Evolutionary conservation across 1,284 basidiomycete genomes (phyloP), one percentile per base, ranked within the genome.

Genomic region (Mycosarcoma mackinlayi): DNA sequence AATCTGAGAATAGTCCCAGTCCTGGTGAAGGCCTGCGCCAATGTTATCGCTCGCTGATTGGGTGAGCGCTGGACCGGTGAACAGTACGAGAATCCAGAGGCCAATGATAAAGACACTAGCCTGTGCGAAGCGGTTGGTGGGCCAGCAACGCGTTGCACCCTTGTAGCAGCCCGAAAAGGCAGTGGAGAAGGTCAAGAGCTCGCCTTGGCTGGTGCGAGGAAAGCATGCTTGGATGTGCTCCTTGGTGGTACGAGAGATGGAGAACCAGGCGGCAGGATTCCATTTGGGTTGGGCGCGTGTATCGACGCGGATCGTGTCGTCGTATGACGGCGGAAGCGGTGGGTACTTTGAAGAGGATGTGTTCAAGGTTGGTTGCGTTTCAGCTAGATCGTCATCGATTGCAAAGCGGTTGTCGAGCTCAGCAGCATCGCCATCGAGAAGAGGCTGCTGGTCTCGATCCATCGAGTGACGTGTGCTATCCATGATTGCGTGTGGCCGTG

Each of bases 31-130:
- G 21, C 53, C 60, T 16, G 30, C 25, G n/a, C 57, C 53, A 23
- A 48, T 35, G 31, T 55, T 53, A 13, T 60, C 56, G 21, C 28
- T 10, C 13, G 18, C 27, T 4, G 35, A n/a, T 16, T 48, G 52
- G 23, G 57, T 45, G 24, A 73, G 49, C 18, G 56, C 41, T 11
- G 65, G 66, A 5, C 66, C 61, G 11, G 71, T 75, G 50, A 77
- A 55, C 23, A 77, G 67, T 34, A 77, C 65, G n/a, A 77, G 49
- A 13, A 77, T 54, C 73, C 75, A 77, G 13, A 77, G 67, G 11
- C 66, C 66, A 7, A 75, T 35, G 56, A 77, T 67, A n/a, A 73
- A 75, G 25, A 72, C 37, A 34, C 74, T 76, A 3, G 69, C 74
- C 52, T 75, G 74, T 11, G 70, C 71, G 16, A 77, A 69, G 18